A percentile compares a stretch with the other conserved stretches of the same genome.
Evolutionary conservation across 208 protist species (phyloP).

Genomic region (Trichomonas gallinae): DNA sequence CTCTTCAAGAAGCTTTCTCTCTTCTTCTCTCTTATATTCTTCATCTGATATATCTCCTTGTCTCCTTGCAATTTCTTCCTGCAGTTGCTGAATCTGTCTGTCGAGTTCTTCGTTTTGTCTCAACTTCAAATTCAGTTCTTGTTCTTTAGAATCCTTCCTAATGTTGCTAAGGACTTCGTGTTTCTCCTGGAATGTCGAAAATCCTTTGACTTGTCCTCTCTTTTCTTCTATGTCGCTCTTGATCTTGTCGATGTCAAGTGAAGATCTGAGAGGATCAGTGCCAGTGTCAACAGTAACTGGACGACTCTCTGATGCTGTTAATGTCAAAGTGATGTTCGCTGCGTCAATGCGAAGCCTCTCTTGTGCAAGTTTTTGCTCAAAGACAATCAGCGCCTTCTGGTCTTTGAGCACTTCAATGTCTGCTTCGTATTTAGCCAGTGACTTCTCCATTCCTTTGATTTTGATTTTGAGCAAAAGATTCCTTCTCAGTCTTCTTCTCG

Average conservation of each 20-base stretch:
- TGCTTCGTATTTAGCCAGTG: not conserved
- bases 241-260: not conserved
- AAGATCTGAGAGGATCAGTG: not conserved
- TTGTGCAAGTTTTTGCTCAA: not conserved
- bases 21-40: not conserved
- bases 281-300: not conserved
- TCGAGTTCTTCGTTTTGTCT: not conserved
- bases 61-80: not conserved
- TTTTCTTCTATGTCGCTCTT: not conserved
- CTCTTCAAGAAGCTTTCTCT: not conserved
- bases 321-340: not conserved
- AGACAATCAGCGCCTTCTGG: not conserved
- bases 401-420: not conserved
- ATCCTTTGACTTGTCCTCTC: not conserved
- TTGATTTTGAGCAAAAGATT: not conserved
- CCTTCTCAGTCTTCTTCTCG: not conserved
- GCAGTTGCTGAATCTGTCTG: not conserved
- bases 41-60: not conserved
- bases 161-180: not conserved
- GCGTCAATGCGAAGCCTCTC: not conserved
- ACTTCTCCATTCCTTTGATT: not conserved
- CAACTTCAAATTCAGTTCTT: not conserved
- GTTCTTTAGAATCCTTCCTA: not conserved
- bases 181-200: not conserved
- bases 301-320: not conserved